Percentiles rank a stretch among this genome's conserved stretches.
Conservation (phyloP, 352 stramenopile species). For the Thalassiosira livingstoniorum region DNA sequence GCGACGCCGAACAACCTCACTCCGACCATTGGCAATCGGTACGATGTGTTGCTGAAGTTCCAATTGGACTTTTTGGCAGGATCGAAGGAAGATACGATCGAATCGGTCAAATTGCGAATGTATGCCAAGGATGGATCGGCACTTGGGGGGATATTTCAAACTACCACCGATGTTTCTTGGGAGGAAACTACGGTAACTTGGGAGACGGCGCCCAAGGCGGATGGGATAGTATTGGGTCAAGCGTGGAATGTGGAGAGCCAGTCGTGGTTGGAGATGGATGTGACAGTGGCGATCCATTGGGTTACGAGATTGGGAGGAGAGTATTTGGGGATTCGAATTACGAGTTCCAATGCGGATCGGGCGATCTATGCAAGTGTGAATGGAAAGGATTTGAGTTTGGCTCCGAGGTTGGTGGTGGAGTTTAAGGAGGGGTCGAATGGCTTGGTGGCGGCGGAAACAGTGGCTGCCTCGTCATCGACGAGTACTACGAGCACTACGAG, state of each 20-base stretch:
- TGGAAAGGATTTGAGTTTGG: background rate
- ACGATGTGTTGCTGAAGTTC: constrained; percentile 18
- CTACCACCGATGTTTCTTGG: constrained; percentile 4
- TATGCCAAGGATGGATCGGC: constrained; percentile 17
- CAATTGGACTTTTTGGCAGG: constrained; percentile 9
- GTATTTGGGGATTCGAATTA: background rate
- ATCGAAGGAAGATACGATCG: background rate
- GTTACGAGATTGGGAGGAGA: background rate
- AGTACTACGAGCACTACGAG: background rate
- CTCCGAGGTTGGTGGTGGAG: constrained; percentile 1
- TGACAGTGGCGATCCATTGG: constrained; percentile 7
- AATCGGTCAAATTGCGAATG: constrained; percentile 8
- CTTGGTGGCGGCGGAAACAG: too few species aligned
- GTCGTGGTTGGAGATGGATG: constrained; percentile 31
- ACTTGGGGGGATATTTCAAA: constrained; percentile 21
- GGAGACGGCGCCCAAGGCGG: constrained; percentile 4
- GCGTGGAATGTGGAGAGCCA: background rate
- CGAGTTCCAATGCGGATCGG: background rate
- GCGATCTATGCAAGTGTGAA: constrained; percentile 9
- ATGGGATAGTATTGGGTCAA: constrained; percentile 12
- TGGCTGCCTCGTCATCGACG: too few species aligned
- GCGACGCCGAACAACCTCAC: background rate
- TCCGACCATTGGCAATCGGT: background rate
- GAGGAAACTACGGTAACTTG: constrained; percentile 11
- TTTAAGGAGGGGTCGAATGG: constrained; percentile 9